phyloP scores from a whole-genome alignment of 352 stramenopile species.

The Thalassiosira livingstoniorum region DNA sequence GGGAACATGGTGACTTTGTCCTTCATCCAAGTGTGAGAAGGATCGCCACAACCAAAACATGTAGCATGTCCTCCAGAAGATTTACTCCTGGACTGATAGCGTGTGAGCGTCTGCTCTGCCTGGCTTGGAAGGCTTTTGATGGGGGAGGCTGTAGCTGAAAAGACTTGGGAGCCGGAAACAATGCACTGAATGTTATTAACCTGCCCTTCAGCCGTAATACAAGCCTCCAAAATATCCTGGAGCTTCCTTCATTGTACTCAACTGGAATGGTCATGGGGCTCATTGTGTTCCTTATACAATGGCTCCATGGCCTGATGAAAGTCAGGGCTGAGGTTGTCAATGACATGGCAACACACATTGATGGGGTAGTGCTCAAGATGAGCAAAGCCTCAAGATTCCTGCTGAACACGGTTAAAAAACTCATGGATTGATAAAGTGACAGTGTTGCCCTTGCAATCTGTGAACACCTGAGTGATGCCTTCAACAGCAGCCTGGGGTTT shows the following conservation, averaged over 20 bases:
- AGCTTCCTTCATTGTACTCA: background rate
- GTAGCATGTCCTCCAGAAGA: no score
- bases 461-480: conserved; percentile 1
- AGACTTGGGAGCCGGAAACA: background rate
- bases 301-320: background rate
- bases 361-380: background rate
- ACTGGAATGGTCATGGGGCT: background rate
- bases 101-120: no score
- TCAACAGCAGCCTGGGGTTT: conserved; percentile 7
- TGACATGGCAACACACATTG: background rate
- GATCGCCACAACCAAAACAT: no score
- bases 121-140: background rate
- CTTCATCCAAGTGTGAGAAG: no score
- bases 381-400: background rate
- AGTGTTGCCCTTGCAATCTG: background rate
- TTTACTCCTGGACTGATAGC: no score
- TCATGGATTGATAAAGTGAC: background rate
- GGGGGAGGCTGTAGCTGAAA: background rate
- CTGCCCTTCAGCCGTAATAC: background rate
- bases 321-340: background rate
- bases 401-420: background rate
- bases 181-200: background rate
- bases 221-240: background rate
- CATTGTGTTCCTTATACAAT: background rate
- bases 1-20: no score